These are phyloP conservation scores for Monascus ruber DNA, from an alignment of 2,329 filamentous ascomycete genomes.

Conservation along the genomic window DNA sequence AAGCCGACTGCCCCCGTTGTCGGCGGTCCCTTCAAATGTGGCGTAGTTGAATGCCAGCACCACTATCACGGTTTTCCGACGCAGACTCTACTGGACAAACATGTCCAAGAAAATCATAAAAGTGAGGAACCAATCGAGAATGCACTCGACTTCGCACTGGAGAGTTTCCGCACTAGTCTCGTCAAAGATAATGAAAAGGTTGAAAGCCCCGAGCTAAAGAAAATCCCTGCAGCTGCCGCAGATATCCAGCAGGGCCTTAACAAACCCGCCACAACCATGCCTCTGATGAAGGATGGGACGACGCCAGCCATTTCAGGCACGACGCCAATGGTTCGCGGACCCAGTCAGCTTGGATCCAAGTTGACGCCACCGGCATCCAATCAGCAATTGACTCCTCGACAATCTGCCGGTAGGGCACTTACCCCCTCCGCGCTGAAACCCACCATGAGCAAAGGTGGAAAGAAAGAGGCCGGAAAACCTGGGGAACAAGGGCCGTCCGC, in stretches of 20 bases:
- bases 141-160: constrained; percentile 45
- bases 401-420: constrained; percentile 13
- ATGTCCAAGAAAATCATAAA: constrained; percentile 43
- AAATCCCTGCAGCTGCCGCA: constrained; percentile 4
- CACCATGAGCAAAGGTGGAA: constrained; percentile 13
- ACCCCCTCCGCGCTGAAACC: constrained; percentile 11
- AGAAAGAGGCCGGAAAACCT: constrained; percentile 15
- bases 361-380: constrained; percentile 21
- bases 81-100: constrained; percentile 43
- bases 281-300: constrained; percentile 17
- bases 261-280: constrained; percentile 10
- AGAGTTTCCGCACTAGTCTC: constrained; percentile 40
- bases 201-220: constrained; percentile 10
- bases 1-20: constrained; percentile 28
- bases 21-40: constrained; percentile 42
- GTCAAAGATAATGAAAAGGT: constrained; percentile 35
- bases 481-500: constrained; percentile 7
- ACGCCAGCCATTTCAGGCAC: constrained; percentile 18
- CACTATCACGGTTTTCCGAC: constrained; percentile 44
- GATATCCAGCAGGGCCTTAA: constrained; percentile 4
- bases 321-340: constrained; percentile 22
- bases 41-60: constrained; percentile 41
- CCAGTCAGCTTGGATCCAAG: constrained; percentile 23
- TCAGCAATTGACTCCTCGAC: constrained; percentile 22
- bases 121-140: constrained; percentile 40